Evolutionary conservation across 1,139 yeast genomes (phyloP).

Genomic region (Candida labiduridarum): DNA sequence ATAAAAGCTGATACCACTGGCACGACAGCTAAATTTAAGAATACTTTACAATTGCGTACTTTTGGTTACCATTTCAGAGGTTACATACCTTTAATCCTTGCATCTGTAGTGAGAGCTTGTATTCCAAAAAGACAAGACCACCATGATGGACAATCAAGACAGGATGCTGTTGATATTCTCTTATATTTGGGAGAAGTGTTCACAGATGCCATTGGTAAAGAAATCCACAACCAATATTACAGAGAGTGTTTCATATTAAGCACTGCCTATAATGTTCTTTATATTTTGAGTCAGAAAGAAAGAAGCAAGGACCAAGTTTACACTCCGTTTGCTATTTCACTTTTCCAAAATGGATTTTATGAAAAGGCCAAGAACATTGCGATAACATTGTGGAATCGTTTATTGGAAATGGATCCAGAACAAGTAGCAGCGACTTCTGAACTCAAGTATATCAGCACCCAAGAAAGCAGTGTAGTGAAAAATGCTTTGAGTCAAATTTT

Average conservation of each 20-base stretch:
- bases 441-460: conserved; percentile 38
- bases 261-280: conserved; percentile 31
- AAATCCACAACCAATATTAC: conserved; percentile 21
- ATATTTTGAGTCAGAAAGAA: conserved; percentile 31
- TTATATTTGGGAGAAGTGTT: conserved; percentile 36
- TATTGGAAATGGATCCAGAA: conserved; percentile 21
- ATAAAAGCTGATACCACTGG: conserved; percentile 38
- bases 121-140: conserved; percentile 50
- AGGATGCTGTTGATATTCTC: conserved; percentile 44
- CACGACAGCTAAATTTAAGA: conserved; percentile 60
- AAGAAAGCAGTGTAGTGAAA: conserved; percentile 38
- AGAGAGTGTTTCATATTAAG: conserved; percentile 32
- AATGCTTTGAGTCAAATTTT: conserved; percentile 45
- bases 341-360: conserved; percentile 52
- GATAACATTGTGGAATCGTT: conserved; percentile 23
- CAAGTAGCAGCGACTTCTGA: conserved; percentile 30
- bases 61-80: conserved; percentile 54
- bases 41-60: conserved; percentile 57
- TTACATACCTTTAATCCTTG: conserved; percentile 44
- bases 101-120: conserved; percentile 42
- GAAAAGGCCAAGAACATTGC: conserved; percentile 26
- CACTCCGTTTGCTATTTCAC: conserved; percentile 49
- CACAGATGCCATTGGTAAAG: conserved; percentile 25
- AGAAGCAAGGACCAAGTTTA: conserved; percentile 34
- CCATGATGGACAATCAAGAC: conserved; percentile 32